Evolutionary conservation across 2,329 filamentous ascomycete species (phyloP), one percentile per base, ranked within the genome.

Genomic region (Diaporthe citri): DNA sequence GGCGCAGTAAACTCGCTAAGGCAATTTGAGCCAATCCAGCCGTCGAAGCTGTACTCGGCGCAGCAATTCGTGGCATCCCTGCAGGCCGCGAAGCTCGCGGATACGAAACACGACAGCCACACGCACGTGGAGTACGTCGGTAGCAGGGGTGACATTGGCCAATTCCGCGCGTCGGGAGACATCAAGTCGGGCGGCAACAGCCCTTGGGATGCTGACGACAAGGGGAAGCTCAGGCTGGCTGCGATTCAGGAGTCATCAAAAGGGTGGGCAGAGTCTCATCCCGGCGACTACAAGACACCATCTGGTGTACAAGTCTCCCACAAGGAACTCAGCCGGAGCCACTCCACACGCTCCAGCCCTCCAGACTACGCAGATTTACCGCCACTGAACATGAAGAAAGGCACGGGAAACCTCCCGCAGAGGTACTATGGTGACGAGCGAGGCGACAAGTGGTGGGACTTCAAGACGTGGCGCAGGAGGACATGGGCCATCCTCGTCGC

Each of bases 381-480:
- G 48, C 64, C 64, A 4, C 17, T 69, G 48, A 69, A 41, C n/a
- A 69, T 69, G 64, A 69, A 55, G 64, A 67, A 52, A 52, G 64
- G 31, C 34, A 17, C 46, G 20, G 48, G 34, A 12, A 69, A 34
- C 64, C 48, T 69, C 48, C 48, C 64, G 34, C 64, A n/a, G 5
- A 69, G 64, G 64, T 69, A 52, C 31, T 67, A 52, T 67, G 64
- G 64, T 34, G 64, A 69, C 4, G 34, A 69, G 34, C 46, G 10
- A 2, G 31, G 46, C 4, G 64, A 69, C 48, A 41, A 17, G 7
- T 79, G 79, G 78, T 79, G 74, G 74, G 85, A 91, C 76, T 86
- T 87, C 0, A 84, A 84, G 67, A 84, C 84, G 62, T 93, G 90
- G 91, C 83, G 86, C 55, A 87, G 87, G 79, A 87, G 85, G 74